Base-by-base conservation (phyloP, 192 early-diverging fungal species). In the Entomortierella parvispora region DNA sequence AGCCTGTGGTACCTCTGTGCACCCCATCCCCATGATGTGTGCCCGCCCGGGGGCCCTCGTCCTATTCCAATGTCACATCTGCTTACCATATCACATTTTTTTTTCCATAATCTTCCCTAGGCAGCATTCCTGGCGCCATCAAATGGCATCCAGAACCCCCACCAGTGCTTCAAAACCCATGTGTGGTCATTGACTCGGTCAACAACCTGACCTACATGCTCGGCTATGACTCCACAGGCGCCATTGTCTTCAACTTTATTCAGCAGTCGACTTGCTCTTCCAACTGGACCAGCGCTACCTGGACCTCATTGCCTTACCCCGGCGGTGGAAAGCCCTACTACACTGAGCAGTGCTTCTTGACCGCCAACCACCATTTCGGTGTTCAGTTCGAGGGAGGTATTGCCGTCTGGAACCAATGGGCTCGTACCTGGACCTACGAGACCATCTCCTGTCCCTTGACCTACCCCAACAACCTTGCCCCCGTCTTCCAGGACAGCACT, bases 131-230 rank as follows among this genome's bases (percentile, higher is more conserved):
- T 17, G 29, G 54, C 5, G 15, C 8, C 25, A 6, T 28, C 47
- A 77, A 46, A 55, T 77, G 74, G 74, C 74, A 77, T 22, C 28
- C 65, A 37, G 74, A 77, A 47, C 74, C 74, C 25, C 74, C 74
- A 68, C 74, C 74, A 68, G 74, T 77, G 34, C 66, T 77, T 47
- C 74, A 77, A 29, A 51, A 64, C 48, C 74, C 74, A 23, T 77
- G 74, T 47, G 40, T 77, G 22, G 66, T 77, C 32, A 77, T 77
- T n/a, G 74, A 77, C 43, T 29, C 47, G 18, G 60, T 40, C 37
- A 68, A 68, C 17, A 77, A 77, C 56, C 68, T 77, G 60, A 77
- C 74, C 55, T 77, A 77, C 55, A 77, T 77, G 74, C 62, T 77
- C 59, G 74, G 74, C 46, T 68, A 77, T 37, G 74, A 77, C 55